Conservation (phyloP, 2,329 filamentous ascomycete genomes). For the Diaporthe destruens region DNA sequence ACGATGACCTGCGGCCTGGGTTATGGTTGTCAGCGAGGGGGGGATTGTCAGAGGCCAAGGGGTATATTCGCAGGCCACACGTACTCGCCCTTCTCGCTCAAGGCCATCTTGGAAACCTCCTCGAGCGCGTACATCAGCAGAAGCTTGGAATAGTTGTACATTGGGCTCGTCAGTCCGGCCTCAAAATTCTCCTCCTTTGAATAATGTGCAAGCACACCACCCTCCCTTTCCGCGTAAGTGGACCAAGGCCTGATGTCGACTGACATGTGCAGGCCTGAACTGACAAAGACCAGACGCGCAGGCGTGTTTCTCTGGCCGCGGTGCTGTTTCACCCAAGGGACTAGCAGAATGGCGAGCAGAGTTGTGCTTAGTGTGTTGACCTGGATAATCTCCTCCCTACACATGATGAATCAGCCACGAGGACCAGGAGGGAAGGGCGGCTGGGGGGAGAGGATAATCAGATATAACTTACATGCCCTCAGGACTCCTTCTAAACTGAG, state of each 20-base stretch:
- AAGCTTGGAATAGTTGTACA: constrained; percentile 48
- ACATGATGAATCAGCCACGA: neutral
- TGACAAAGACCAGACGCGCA: constrained; percentile 46
- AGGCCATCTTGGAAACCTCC: constrained; percentile 45
- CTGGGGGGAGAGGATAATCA: neutral
- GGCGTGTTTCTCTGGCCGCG: constrained; percentile 44
- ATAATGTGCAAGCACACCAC: constrained; percentile 46
- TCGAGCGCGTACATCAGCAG: constrained; percentile 45
- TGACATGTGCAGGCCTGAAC: constrained; percentile 44
- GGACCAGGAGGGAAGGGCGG: neutral
- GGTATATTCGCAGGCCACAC: neutral
- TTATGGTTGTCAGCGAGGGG: neutral
- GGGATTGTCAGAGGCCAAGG: neutral
- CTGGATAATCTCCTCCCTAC: constrained; percentile 65
- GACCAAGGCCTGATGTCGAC: constrained; percentile 45
- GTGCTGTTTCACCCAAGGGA: constrained; percentile 57
- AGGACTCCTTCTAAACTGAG: constrained; percentile 43
- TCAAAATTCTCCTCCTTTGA: constrained; percentile 47
- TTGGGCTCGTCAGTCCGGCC: constrained; percentile 35
- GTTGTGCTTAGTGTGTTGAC: constrained; percentile 70
- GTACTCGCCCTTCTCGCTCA: constrained; percentile 44
- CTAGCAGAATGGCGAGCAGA: constrained; percentile 65
- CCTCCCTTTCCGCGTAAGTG: constrained; percentile 31
- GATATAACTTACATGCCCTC: constrained; percentile 48
- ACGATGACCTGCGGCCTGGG: constrained; percentile 47